These are phyloP conservation scores for Ceratonia siliqua DNA, from an alignment of 306 rosid species.

Conservation along the genomic window DNA sequence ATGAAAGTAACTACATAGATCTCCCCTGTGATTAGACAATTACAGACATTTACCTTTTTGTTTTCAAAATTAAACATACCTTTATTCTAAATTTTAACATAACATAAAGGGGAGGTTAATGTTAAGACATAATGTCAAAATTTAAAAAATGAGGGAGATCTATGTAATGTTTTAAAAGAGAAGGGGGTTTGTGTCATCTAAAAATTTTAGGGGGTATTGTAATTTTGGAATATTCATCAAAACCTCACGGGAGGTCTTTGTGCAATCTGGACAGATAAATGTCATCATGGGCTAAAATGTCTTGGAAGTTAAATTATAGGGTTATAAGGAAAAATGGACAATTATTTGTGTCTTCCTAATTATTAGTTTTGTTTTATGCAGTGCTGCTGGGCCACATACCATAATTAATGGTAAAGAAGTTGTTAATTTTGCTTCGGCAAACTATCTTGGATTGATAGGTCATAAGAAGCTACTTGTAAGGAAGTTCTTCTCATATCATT, in stretches of 20 bases:
- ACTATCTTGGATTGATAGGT: slow-evolving; percentile 93
- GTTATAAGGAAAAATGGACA: background rate
- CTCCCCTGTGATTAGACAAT: too few relatives aligned
- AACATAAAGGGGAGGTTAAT: slow-evolving; percentile 3
- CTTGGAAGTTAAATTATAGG: background rate
- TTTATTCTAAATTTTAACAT: background rate
- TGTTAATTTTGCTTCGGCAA: slow-evolving; percentile 91
- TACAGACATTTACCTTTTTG: too few relatives aligned
- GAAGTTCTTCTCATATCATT: slow-evolving; percentile 29
- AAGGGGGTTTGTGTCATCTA: background rate
- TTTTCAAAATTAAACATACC: slow-evolving; percentile 8
- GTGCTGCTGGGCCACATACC: slow-evolving; percentile 95
- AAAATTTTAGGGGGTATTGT: background rate
- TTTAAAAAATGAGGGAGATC: too few relatives aligned
- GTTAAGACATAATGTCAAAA: background rate
- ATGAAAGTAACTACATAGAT: too few relatives aligned
- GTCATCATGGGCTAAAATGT: background rate
- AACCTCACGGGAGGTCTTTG: background rate
- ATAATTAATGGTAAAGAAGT: slow-evolving; percentile 81
- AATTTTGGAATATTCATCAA: background rate
- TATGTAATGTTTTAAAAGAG: background rate
- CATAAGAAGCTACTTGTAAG: slow-evolving; percentile 85
- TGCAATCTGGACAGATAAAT: background rate
- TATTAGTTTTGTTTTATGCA: slow-evolving; percentile 52
- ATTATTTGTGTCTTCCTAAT: background rate